Evolutionary conservation across 306 rosid species (phyloP).

Genomic region (Gastrolobium bilobum): DNA sequence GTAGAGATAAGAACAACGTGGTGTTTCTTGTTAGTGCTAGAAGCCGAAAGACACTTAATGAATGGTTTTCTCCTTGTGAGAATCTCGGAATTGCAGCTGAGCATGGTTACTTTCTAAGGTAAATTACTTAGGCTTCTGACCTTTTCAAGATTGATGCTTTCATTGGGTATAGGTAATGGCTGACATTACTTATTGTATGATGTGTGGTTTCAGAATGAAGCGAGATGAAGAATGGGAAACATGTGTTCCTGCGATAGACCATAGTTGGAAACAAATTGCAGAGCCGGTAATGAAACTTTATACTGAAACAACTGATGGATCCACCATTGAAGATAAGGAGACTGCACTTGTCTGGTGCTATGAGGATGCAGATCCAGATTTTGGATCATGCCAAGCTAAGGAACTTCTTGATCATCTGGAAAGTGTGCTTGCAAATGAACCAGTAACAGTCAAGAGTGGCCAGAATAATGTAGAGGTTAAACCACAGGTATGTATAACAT

Average conservation of each 20-base stretch:
- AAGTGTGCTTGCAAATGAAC: constrained; percentile 92
- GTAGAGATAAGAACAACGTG: constrained; percentile 74
- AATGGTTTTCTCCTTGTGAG: constrained; percentile 88
- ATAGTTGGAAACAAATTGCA: constrained; percentile 86
- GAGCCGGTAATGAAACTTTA: constrained; percentile 91
- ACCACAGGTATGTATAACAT: constrained; percentile 80
- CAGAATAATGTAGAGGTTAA: constrained; percentile 87
- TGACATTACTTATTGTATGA: constrained; percentile 19
- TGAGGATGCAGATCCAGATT: constrained; percentile 86
- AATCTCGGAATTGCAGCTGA: constrained; percentile 86
- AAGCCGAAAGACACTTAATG: constrained; percentile 65
- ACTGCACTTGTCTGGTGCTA: constrained; percentile 93
- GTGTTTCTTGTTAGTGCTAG: constrained; percentile 84
- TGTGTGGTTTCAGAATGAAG: constrained; percentile 52
- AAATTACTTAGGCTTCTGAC: neutral
- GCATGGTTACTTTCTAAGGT: constrained; percentile 89
- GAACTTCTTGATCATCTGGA: constrained; percentile 94
- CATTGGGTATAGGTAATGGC: neutral
- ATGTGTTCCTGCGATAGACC: constrained; percentile 65
- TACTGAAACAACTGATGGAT: constrained; percentile 91
- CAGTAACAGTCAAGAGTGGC: constrained; percentile 90
- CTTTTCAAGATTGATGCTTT: constrained; percentile 23
- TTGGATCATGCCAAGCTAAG: constrained; percentile 93
- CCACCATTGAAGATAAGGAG: constrained; percentile 83
- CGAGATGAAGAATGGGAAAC: constrained; percentile 76